phyloP scores from a whole-genome alignment of 2,329 filamentous ascomycete genomes.

The Penicillium glabrum region DNA sequence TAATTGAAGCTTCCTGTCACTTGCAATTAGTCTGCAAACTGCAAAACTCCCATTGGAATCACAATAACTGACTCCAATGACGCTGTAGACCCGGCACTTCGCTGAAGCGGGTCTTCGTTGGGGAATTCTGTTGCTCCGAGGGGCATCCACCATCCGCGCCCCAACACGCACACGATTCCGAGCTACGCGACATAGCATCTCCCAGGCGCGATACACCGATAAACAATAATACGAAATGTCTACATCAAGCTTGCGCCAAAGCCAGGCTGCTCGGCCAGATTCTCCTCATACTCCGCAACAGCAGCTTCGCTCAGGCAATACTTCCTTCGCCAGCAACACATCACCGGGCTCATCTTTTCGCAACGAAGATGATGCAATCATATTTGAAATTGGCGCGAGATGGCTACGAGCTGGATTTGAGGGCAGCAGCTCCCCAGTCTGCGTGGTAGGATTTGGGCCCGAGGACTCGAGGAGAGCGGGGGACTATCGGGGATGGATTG shows the following conservation, averaged over 20 bases:
- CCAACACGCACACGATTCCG: constrained; percentile 2
- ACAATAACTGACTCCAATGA: constrained; percentile 7
- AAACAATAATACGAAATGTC: constrained; percentile 13
- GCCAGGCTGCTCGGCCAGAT: constrained; percentile 34
- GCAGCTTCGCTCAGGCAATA: constrained; percentile 50
- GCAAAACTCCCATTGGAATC: background rate
- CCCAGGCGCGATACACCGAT: background rate
- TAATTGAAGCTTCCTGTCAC: background rate
- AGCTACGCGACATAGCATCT: background rate
- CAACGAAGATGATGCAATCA: constrained; percentile 78
- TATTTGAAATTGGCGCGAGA: constrained; percentile 80
- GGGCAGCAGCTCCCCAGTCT: constrained; percentile 73
- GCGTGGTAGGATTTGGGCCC: constrained; percentile 70
- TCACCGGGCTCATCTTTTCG: constrained; percentile 60
- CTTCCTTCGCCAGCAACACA: constrained; percentile 54
- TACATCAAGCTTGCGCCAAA: constrained; percentile 30
- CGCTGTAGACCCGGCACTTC: background rate
- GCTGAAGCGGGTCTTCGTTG: constrained; percentile 6
- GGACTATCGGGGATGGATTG: constrained; percentile 73
- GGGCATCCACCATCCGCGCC: constrained; percentile 7
- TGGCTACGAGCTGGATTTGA: constrained; percentile 82
- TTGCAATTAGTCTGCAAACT: background rate
- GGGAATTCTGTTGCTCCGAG: constrained; percentile 8
- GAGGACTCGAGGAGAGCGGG: constrained; percentile 75
- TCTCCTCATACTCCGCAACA: constrained; percentile 62